These are phyloP conservation scores for Lactarius psammicola DNA, from an alignment of 768 basidiomycete species.

Conservation along the genomic window DNA sequence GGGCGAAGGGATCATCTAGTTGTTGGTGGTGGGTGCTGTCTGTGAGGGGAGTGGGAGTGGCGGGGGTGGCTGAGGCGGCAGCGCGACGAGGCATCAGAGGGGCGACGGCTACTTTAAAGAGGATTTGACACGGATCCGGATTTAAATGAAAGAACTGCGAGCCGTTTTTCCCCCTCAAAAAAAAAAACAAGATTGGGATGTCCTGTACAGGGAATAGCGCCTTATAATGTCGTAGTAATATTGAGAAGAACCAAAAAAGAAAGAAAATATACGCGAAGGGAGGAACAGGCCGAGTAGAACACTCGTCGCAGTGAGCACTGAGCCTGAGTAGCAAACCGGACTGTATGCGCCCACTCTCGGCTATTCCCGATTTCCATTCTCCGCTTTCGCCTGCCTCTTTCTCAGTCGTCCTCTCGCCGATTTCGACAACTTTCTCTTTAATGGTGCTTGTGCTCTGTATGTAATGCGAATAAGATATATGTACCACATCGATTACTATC, in stretches of 20 bases:
- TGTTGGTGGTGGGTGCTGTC: constrained; percentile 14
- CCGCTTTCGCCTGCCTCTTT: constrained; percentile 41
- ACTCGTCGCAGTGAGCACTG: constrained; percentile 11
- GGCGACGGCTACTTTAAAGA: constrained; percentile 28
- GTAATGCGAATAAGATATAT: neutral
- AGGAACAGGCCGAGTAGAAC: constrained; percentile 9
- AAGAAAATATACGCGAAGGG: constrained; percentile 3
- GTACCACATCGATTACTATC: neutral
- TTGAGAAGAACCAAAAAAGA: neutral
- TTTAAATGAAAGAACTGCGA: constrained; percentile 29
- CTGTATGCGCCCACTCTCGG: constrained; percentile 8
- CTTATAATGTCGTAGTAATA: constrained; percentile 13
- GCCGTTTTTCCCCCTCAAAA: neutral
- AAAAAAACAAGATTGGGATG: neutral
- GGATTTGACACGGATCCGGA: constrained; percentile 36
- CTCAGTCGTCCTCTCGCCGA: constrained; percentile 56
- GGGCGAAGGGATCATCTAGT: constrained; percentile 30
- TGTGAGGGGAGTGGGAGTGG: constrained; percentile 25
- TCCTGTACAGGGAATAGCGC: neutral
- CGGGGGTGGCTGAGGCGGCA: constrained; percentile 30
- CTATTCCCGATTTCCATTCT: constrained; percentile 23
- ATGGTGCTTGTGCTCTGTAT: constrained; percentile 56
- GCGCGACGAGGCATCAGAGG: constrained; percentile 39
- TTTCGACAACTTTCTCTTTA: constrained; percentile 52
- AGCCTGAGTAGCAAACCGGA: neutral